These are phyloP conservation scores for Lepidium africanum DNA, from an alignment of 345 rosid genomes.

Conservation along the genomic window DNA sequence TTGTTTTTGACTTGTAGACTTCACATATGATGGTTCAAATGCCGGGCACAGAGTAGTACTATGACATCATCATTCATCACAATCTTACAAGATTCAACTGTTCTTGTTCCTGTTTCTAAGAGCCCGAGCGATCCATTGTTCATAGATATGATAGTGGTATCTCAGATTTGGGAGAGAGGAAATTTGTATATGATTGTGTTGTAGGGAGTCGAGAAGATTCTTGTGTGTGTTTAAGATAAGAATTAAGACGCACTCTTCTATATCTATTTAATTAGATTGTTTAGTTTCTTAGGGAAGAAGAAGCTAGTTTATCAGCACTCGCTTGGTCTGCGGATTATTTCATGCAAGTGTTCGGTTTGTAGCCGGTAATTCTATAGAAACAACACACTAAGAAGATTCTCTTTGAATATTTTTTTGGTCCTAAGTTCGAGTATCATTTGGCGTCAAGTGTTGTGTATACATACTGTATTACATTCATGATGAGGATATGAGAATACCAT, in stretches of 20 bases:
- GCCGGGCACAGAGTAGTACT: constrained; percentile 44
- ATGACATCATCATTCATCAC: constrained; percentile 7
- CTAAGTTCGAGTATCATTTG: background rate
- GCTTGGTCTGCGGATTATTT: background rate
- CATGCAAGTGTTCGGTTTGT: background rate
- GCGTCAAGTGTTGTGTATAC: background rate
- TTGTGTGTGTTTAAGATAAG: constrained; percentile 8
- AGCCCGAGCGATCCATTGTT: constrained; percentile 9
- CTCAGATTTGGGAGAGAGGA: constrained; percentile 14
- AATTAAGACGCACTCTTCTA: background rate
- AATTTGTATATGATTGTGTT: constrained; percentile 20
- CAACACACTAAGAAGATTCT: background rate
- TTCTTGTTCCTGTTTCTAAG: constrained; percentile 1
- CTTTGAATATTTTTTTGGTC: background rate
- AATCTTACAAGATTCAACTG: constrained; percentile 14
- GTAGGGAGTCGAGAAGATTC: constrained; percentile 9
- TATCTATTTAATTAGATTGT: background rate
- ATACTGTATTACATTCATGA: too few species aligned
- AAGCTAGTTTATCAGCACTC: background rate
- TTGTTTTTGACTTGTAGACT: constrained; percentile 28
- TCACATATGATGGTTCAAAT: constrained; percentile 58
- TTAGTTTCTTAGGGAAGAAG: background rate
- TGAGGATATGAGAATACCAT: background rate
- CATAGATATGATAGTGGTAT: constrained; percentile 9
- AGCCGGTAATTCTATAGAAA: background rate